Base-by-base conservation (phyloP, 164 flowering plant species). In the Paratinospora sagittata region DNA sequence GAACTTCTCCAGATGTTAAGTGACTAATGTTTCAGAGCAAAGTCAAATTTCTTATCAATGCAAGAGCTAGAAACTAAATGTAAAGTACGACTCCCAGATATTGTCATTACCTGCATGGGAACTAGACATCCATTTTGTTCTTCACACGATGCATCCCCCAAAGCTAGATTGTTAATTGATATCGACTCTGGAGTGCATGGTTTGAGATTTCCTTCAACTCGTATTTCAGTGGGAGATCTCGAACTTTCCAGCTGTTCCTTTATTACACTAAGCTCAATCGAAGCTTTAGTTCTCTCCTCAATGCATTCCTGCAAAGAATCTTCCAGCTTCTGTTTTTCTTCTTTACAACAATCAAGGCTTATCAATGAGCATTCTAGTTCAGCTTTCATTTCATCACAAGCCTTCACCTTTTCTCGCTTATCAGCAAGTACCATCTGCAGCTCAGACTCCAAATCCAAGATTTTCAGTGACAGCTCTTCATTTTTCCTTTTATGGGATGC, bases 291-390 rank as follows among this genome's bases (percentile, higher is more conserved):
- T 68, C 80, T 89, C 63, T 87, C 89, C 66, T 80, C 78, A 19
- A 73, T 73, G 75, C 91, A 91, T 73, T 91, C 85, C 72, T 74
- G 82, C 72, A 95, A 77, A 71, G 87, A 85, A 68, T 77, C 76
- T 82, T 88, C 94, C 66, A 96, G 86, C 77, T 84, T 85, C 72
- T 84, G 82, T 69, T 91, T 93, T 79, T 96, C 99, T 79, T 93
- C 96, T 82, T 85, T 93, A 66, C 98, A 91, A 78, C 97, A 92
- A 60, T 92, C 96, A 14, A 95, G 91, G 81, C 89, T 88, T 72
- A 95, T 82, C 39, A 83, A 70, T 27, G 93, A 85, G 79, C 97
- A 92, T 43, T 92, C 99, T 69, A 91, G 70, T 78, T 92, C 97
- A 69, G 97, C 93, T 83, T 89, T 89, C 83, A 88, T 76, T 60